These are phyloP conservation scores for Metschnikowia matae DNA, from an alignment of 805 yeast genomes.

Conservation along the genomic window DNA sequence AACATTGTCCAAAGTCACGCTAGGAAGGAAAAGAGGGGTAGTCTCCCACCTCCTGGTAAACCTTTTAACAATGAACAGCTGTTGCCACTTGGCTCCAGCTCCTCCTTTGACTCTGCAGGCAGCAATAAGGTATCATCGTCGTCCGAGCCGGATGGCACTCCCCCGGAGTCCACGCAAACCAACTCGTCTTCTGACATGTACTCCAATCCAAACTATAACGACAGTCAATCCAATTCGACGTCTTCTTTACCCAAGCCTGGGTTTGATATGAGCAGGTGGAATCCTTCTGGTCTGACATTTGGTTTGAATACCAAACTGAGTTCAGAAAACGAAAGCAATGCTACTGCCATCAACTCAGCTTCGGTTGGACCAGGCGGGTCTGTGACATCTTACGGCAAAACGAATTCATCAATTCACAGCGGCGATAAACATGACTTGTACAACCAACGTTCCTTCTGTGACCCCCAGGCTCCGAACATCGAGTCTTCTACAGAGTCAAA, in stretches of 20 bases:
- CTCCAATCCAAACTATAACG: neutral
- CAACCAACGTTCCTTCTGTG: neutral
- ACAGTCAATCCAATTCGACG: neutral
- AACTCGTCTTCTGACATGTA: neutral
- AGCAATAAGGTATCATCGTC: constrained; percentile 3
- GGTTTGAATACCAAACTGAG: neutral
- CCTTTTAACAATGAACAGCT: constrained; percentile 12
- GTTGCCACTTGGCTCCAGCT: constrained; percentile 13
- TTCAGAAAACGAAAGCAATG: neutral
- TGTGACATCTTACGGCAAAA: neutral
- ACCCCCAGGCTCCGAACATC: neutral
- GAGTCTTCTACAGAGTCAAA: neutral
- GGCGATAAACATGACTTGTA: neutral
- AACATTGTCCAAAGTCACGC: neutral
- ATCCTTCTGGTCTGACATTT: neutral
- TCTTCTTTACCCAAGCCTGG: constrained; percentile 4
- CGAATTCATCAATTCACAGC: neutral
- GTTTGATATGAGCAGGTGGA: constrained; percentile 11
- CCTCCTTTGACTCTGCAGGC: constrained; percentile 6
- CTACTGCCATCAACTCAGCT: neutral
- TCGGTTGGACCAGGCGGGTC: neutral
- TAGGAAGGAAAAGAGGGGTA: neutral
- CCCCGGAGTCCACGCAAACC: neutral
- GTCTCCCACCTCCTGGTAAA: constrained; percentile 3
- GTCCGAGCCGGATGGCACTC: constrained; percentile 1